These are phyloP conservation scores for Coemansia sp. DNA, from an alignment of 192 early-diverging fungal genomes.

Conservation along the genomic window DNA sequence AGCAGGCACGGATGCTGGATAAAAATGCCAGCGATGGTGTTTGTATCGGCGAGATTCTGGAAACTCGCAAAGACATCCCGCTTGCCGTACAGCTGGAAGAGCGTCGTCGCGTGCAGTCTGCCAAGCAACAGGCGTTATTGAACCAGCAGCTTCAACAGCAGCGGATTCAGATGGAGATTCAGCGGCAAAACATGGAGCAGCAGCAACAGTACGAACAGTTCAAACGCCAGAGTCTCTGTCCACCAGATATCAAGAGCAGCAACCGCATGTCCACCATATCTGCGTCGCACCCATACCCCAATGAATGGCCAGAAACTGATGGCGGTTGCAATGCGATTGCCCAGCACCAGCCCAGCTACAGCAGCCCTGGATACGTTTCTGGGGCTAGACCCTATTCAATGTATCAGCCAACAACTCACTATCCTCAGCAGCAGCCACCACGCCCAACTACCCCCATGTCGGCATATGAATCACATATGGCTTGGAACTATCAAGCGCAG, in stretches of 20 bases:
- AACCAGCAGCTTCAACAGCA: constrained; percentile 46
- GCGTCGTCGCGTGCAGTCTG: constrained; percentile 33
- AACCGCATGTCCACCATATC: constrained; percentile 8
- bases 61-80: constrained; percentile 39
- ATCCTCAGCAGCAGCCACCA: constrained; percentile 5
- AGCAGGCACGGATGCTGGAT: constrained; percentile 25
- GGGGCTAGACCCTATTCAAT: background rate
- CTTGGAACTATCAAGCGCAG: constrained; percentile 10
- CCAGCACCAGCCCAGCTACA: background rate
- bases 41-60: constrained; percentile 44
- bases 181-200: constrained; percentile 27
- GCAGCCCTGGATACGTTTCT: too few species aligned
- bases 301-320: constrained; percentile 15
- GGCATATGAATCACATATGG: constrained; percentile 1
- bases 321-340: constrained; percentile 21
- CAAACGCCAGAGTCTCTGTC: constrained; percentile 40
- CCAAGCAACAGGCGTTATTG: constrained; percentile 45
- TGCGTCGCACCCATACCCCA: constrained; percentile 1
- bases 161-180: constrained; percentile 26
- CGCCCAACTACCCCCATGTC: constrained; percentile 11
- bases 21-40: constrained; percentile 39
- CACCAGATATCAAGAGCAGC: constrained; percentile 10
- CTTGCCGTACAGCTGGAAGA: constrained; percentile 45
- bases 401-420: background rate
- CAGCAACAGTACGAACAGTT: constrained; percentile 43